phyloP scores from a whole-genome alignment of 345 rosid species.

The Geranium brycei region DNA sequence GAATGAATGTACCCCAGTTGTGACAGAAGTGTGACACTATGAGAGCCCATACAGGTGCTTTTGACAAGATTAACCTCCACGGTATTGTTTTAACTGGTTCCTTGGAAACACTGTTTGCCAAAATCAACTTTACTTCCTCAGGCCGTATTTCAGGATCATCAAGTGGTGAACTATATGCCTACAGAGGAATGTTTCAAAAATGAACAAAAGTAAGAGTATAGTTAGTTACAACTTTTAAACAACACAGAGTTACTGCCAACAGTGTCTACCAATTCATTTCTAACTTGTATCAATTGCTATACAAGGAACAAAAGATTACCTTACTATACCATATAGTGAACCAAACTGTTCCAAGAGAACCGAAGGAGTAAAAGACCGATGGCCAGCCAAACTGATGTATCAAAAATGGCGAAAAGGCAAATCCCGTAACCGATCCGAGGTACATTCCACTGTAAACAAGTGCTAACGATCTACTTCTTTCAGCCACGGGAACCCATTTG shows the following conservation, averaged over 20 bases:
- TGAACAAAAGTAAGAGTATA: neutral
- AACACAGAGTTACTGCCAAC: too few species aligned
- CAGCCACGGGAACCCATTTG: conserved; percentile 85
- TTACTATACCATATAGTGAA: conserved; percentile 59
- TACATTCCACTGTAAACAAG: conserved; percentile 94
- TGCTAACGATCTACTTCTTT: conserved; percentile 87
- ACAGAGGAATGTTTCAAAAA: conserved; percentile 9
- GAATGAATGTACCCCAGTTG: conserved; percentile 93
- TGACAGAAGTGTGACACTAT: conserved; percentile 78
- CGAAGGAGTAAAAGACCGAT: conserved; percentile 85
- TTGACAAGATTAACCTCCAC: conserved; percentile 70
- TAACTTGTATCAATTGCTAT: too few species aligned
- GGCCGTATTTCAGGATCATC: conserved; percentile 65
- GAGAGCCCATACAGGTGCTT: conserved; percentile 88
- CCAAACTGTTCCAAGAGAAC: conserved; percentile 90
- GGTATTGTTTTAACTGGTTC: conserved; percentile 74
- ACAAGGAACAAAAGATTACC: conserved; percentile 24
- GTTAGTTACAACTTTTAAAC: too few species aligned
- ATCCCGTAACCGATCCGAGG: conserved; percentile 87
- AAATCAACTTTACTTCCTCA: conserved; percentile 52
- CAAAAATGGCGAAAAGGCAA: conserved; percentile 82
- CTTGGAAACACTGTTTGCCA: conserved; percentile 35
- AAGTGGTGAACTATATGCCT: conserved; percentile 82
- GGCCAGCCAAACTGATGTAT: conserved; percentile 93
- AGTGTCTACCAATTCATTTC: too few species aligned